Conservation (phyloP, 2,329 filamentous ascomycete species). For the Curvularia lunata region DNA sequence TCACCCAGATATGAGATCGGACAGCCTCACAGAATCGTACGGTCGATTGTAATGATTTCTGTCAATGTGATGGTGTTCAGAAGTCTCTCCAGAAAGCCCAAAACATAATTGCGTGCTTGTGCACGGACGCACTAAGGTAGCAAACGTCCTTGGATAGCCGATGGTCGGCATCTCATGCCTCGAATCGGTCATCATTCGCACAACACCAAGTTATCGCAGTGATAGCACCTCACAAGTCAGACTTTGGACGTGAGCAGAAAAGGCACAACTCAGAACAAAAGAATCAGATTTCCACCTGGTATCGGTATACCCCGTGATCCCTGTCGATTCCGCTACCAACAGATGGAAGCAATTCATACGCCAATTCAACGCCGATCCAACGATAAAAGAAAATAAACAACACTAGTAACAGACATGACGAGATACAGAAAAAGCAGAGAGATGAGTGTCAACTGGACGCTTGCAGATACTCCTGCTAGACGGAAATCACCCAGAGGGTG, state of each 20-base stretch:
- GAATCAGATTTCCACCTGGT: slow-evolving; percentile 11
- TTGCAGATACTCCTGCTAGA: not conserved
- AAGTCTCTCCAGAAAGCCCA: not conserved
- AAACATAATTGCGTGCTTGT: slow-evolving; percentile 31
- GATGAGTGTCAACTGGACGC: not conserved
- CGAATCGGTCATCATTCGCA: slow-evolving; percentile 17
- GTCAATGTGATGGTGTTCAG: slow-evolving; percentile 4
- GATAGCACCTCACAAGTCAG: not conserved
- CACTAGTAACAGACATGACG: not conserved
- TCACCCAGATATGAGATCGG: not conserved
- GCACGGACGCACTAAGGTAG: slow-evolving; percentile 25
- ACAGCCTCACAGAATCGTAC: not conserved
- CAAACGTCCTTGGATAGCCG: slow-evolving; percentile 21
- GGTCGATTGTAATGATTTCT: not conserved
- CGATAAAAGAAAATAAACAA: not conserved
- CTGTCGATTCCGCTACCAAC: slow-evolving; percentile 1
- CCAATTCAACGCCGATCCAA: slow-evolving; percentile 3
- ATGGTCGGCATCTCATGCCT: slow-evolving; percentile 21
- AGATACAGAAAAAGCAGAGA: not conserved
- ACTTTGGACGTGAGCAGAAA: not conserved
- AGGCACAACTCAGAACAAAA: not conserved
- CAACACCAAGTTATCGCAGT: slow-evolving; percentile 1
- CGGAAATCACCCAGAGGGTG: not conserved
- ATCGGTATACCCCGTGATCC: slow-evolving; percentile 10
- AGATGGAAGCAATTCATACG: slow-evolving; percentile 6